phyloP scores from a whole-genome alignment of 495 filamentous ascomycete genomes.

The Tuber borchii region DNA sequence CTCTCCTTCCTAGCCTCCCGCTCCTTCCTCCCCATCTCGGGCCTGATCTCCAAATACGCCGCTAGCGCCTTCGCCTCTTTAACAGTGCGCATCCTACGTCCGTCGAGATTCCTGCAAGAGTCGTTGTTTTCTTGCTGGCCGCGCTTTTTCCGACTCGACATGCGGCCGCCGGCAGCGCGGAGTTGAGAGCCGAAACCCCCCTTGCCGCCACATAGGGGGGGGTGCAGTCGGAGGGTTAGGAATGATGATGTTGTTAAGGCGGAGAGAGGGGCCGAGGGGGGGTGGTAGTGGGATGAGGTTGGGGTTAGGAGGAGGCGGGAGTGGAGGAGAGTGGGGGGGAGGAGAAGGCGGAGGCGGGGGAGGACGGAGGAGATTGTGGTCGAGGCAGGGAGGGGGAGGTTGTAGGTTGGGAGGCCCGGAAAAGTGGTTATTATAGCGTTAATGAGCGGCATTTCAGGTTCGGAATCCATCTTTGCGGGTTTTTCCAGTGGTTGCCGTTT shows the following conservation, averaged over 20 bases:
- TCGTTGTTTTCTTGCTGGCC: slow-evolving; percentile 75
- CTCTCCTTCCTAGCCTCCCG: slow-evolving; percentile 71
- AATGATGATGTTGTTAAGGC: slow-evolving; percentile 55
- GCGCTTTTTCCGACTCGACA: slow-evolving; percentile 83
- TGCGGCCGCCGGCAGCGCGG: slow-evolving; percentile 91
- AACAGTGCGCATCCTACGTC: slow-evolving; percentile 80
- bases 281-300: slow-evolving; percentile 64
- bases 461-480: slow-evolving; percentile 12
- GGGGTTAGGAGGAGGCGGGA: slow-evolving; percentile 70
- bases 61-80: slow-evolving; percentile 91
- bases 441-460: slow-evolving; percentile 46
- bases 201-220: slow-evolving; percentile 78
- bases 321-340: slow-evolving; percentile 43
- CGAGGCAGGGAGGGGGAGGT: slow-evolving; percentile 59
- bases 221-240: slow-evolving; percentile 70
- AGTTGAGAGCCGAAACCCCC: slow-evolving; percentile 97
- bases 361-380: slow-evolving; percentile 62
- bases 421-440: slow-evolving; percentile 82
- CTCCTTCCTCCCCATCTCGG: slow-evolving; percentile 90
- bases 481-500: background rate
- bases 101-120: slow-evolving; percentile 88
- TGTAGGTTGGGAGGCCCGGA: slow-evolving; percentile 69
- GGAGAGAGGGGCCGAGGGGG: slow-evolving; percentile 44
- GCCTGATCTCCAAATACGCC: slow-evolving; percentile 90
- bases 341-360: slow-evolving; percentile 55